Evolutionary conservation across 768 basidiomycete species (phyloP).

Genomic region (Hydnomerulius pinastri): DNA sequence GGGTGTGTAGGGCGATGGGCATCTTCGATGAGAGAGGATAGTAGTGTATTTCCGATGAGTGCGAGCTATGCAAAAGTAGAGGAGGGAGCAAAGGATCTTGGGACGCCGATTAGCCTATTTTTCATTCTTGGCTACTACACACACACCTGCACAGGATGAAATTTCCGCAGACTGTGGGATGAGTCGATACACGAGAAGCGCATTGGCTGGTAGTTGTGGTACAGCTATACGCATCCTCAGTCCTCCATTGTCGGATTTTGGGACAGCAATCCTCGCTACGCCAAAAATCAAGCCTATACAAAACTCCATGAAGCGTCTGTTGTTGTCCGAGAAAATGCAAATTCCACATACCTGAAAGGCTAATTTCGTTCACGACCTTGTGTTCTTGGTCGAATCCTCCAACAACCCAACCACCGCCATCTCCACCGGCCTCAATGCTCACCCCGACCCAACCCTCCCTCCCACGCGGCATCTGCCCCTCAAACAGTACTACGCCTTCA

Average conservation of each 20-base stretch:
- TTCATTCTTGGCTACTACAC: neutral
- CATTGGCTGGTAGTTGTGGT: constrained; percentile 57
- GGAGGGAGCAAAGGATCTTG: constrained; percentile 61
- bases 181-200: constrained; percentile 66
- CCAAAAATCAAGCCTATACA: constrained; percentile 43
- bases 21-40: constrained; percentile 46
- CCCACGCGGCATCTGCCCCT: constrained; percentile 42
- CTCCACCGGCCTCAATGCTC: constrained; percentile 46
- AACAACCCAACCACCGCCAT: constrained; percentile 62
- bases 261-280: constrained; percentile 34
- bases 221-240: constrained; percentile 49
- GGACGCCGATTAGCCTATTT: constrained; percentile 9
- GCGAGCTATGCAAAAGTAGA: constrained; percentile 64
- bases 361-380: constrained; percentile 33
- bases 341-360: constrained; percentile 44
- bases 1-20: constrained; percentile 57
- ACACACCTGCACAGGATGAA: constrained; percentile 33
- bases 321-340: neutral
- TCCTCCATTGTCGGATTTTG: constrained; percentile 26
- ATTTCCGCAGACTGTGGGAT: constrained; percentile 31
- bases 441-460: constrained; percentile 52
- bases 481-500: constrained; percentile 69
- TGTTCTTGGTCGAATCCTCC: constrained; percentile 49
- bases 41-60: constrained; percentile 66
- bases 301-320: constrained; percentile 11